These are phyloP conservation scores for Cladobotryum protrusum DNA, from an alignment of 2,329 filamentous ascomycete genomes.

Conservation along the genomic window DNA sequence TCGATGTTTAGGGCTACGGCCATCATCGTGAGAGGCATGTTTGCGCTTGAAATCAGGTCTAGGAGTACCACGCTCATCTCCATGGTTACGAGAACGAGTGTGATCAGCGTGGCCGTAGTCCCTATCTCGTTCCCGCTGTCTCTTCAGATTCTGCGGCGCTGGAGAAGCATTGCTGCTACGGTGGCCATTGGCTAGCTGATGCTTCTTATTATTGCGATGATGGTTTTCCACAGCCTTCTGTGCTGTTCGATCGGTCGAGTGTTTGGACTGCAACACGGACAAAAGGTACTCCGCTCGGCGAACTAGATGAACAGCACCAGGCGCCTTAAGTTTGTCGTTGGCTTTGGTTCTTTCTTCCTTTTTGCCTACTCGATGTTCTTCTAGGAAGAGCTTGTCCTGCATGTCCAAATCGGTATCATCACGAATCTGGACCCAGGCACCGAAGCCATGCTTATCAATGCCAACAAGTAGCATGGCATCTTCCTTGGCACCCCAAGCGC, in stretches of 20 bases:
- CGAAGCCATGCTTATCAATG: constrained; percentile 89
- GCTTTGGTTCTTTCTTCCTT: constrained; percentile 83
- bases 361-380: constrained; percentile 96
- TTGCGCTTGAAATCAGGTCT: constrained; percentile 56
- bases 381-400: constrained; percentile 86
- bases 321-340: constrained; percentile 78
- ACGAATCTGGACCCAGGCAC: constrained; percentile 89
- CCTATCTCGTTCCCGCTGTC: constrained; percentile 43
- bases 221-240: constrained; percentile 85
- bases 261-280: constrained; percentile 84
- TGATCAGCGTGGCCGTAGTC: constrained; percentile 42
- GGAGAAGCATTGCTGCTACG: constrained; percentile 67
- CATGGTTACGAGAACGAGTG: constrained; percentile 44
- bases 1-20: constrained; percentile 37
- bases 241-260: constrained; percentile 67
- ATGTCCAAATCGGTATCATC: constrained; percentile 85
- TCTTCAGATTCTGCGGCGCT: constrained; percentile 45
- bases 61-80: constrained; percentile 45
- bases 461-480: constrained; percentile 96
- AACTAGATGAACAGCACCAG: constrained; percentile 94
- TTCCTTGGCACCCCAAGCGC: constrained; percentile 85
- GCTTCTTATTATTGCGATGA: constrained; percentile 88
- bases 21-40: constrained; percentile 45
- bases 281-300: constrained; percentile 91
- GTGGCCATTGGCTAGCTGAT: constrained; percentile 49